These are phyloP conservation scores for Tuber borchii DNA, from an alignment of 495 filamentous ascomycete genomes.

Conservation along the genomic window DNA sequence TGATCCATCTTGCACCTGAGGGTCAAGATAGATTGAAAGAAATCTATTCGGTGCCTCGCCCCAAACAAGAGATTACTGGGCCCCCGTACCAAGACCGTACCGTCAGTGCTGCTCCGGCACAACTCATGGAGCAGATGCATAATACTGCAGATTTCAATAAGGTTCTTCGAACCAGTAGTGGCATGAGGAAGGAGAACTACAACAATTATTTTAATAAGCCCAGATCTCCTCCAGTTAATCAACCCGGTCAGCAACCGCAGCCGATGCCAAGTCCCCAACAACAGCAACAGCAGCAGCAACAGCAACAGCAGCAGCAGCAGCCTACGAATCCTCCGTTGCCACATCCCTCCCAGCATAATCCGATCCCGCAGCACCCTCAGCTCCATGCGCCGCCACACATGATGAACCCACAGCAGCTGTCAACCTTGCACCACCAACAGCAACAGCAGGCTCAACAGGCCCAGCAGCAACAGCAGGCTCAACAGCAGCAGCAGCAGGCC, in stretches of 20 bases:
- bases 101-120: slow-evolving; percentile 68
- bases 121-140: slow-evolving; percentile 79
- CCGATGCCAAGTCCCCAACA: slow-evolving; percentile 47
- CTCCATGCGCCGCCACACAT: slow-evolving; percentile 44
- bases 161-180: slow-evolving; percentile 64
- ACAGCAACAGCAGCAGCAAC: slow-evolving; percentile 48
- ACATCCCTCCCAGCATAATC: slow-evolving; percentile 52
- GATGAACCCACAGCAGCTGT: slow-evolving; percentile 45
- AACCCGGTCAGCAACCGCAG: slow-evolving; percentile 58
- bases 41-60: slow-evolving; percentile 74
- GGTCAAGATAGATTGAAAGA: slow-evolving; percentile 65
- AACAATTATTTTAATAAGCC: slow-evolving; percentile 55
- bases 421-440: slow-evolving; percentile 45
- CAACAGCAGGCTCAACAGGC: slow-evolving; percentile 41
- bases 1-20: slow-evolving; percentile 68
- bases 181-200: slow-evolving; percentile 61
- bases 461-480: slow-evolving; percentile 53
- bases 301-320: slow-evolving; percentile 48
- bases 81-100: slow-evolving; percentile 82
- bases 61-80: slow-evolving; percentile 83
- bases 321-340: slow-evolving; percentile 50
- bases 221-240: slow-evolving; percentile 58
- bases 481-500: slow-evolving; percentile 53
- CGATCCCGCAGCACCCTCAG: slow-evolving; percentile 46
- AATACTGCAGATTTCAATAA: slow-evolving; percentile 90